Conservation (phyloP, 495 filamentous ascomycete genomes). For the Penicillium canariense region DNA sequence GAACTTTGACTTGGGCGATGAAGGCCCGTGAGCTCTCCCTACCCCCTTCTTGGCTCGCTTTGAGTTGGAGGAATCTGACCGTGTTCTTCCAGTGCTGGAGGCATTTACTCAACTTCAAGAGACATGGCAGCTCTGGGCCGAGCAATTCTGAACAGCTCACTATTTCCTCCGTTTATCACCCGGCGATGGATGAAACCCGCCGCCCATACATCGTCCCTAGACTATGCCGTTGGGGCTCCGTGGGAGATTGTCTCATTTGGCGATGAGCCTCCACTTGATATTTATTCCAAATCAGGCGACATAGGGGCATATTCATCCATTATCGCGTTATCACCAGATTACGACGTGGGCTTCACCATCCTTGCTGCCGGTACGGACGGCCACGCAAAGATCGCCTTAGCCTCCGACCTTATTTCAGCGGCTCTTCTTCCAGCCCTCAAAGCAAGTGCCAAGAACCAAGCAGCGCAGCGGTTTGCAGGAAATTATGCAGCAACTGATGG, state of each 20-base stretch:
- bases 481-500: slow-evolving; percentile 26
- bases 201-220: slow-evolving; percentile 45
- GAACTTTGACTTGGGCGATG: slow-evolving; percentile 40
- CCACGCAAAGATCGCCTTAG: slow-evolving; percentile 7
- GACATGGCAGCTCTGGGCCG: slow-evolving; percentile 55
- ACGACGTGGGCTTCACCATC: slow-evolving; percentile 52
- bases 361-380: slow-evolving; percentile 38
- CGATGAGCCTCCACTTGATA: slow-evolving; percentile 34
- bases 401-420: slow-evolving; percentile 35
- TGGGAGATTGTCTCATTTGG: slow-evolving; percentile 51
- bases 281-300: slow-evolving; percentile 57
- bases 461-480: slow-evolving; percentile 33
- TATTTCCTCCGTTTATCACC: slow-evolving; percentile 45
- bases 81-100: slow-evolving; percentile 47
- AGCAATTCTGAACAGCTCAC: slow-evolving; percentile 52
- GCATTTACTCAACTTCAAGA: slow-evolving; percentile 53
- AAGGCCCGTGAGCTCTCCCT: slow-evolving; percentile 47
- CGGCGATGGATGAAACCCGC: slow-evolving; percentile 58
- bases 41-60: too few relatives aligned
- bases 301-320: slow-evolving; percentile 45
- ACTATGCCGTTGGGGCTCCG: slow-evolving; percentile 50
- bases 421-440: slow-evolving; percentile 43
- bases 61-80: slow-evolving; percentile 1
- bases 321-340: slow-evolving; percentile 50
- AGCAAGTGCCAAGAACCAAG: too few relatives aligned